Percentiles rank a stretch among this genome's conserved stretches.
phyloP scores from a whole-genome alignment of 2,329 filamentous ascomycete genomes.

The Monosporascus sp. region DNA sequence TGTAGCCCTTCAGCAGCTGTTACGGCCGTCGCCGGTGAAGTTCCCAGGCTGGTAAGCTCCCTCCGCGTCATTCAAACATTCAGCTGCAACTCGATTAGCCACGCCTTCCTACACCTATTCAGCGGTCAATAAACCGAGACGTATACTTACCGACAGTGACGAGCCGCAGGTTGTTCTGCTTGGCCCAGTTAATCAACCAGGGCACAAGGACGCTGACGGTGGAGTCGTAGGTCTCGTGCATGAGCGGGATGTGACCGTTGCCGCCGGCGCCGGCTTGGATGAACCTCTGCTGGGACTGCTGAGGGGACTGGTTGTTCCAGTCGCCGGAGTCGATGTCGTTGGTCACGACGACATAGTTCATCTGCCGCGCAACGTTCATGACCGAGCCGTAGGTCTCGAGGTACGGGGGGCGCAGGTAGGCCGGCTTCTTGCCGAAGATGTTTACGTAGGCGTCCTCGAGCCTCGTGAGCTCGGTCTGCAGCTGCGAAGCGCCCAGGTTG shows the following conservation, averaged over 20 bases:
- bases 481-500: constrained; percentile 30
- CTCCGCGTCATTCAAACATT: constrained; percentile 35
- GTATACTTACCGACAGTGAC: constrained; percentile 43
- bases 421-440: constrained; percentile 42
- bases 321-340: constrained; percentile 57
- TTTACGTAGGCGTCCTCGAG: constrained; percentile 46
- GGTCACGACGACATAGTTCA: constrained; percentile 57
- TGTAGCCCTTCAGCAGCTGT: constrained; percentile 19
- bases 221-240: constrained; percentile 47
- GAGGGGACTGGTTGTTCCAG: constrained; percentile 48
- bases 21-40: constrained; percentile 30
- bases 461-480: constrained; percentile 43
- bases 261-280: constrained; percentile 34
- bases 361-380: constrained; percentile 32
- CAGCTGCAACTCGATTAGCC: constrained; percentile 24
- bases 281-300: constrained; percentile 49
- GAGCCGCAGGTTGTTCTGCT: constrained; percentile 39
- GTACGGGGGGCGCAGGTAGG: constrained; percentile 46
- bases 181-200: constrained; percentile 46
- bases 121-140: background rate
- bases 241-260: constrained; percentile 50
- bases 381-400: constrained; percentile 41
- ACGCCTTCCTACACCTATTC: background rate
- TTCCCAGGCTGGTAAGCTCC: constrained; percentile 35
- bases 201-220: constrained; percentile 44